A percentile compares a stretch with the other conserved stretches of the same genome.
Evolutionary conservation across 2,329 filamentous ascomycete species (phyloP).

Genomic region (Alternaria sp.): DNA sequence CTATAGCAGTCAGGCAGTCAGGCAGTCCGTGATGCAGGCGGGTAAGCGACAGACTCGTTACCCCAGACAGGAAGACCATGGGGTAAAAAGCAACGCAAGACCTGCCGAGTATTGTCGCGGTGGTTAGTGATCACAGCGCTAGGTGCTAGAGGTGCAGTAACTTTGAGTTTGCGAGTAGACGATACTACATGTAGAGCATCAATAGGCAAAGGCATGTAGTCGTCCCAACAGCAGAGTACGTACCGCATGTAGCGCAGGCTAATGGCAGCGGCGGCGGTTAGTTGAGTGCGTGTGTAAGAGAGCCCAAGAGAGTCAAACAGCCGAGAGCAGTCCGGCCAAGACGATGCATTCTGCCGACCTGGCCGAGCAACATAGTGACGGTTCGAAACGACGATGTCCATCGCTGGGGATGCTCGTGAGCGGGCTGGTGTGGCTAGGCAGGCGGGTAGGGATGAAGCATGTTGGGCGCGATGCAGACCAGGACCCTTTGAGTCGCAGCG

Average conservation of each 20-base stretch:
- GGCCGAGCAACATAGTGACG: constrained; percentile 22
- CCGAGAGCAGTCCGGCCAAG: constrained; percentile 32
- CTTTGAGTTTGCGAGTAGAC: background rate
- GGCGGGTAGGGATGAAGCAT: background rate
- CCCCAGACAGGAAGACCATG: constrained; percentile 12
- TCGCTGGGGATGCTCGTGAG: background rate
- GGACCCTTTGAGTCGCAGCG: background rate
- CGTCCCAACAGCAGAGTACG: background rate
- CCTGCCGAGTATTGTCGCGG: background rate
- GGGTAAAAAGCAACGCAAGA: background rate
- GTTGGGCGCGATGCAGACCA: background rate
- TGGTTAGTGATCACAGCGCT: background rate
- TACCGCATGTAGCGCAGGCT: constrained; percentile 18
- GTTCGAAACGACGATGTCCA: constrained; percentile 10
- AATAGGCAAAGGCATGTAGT: background rate
- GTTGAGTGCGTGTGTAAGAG: constrained; percentile 29
- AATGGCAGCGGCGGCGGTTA: constrained; percentile 27
- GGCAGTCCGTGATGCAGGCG: constrained; percentile 16
- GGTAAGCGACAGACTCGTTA: constrained; percentile 17
- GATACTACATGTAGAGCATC: background rate
- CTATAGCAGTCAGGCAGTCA: background rate
- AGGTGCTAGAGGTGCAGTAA: background rate
- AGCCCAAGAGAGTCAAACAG: constrained; percentile 32
- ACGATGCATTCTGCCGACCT: constrained; percentile 38
- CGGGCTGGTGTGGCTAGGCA: background rate